phyloP scores from a whole-genome alignment of 129 eudicot genomes.

The Sambucus nigra region DNA sequence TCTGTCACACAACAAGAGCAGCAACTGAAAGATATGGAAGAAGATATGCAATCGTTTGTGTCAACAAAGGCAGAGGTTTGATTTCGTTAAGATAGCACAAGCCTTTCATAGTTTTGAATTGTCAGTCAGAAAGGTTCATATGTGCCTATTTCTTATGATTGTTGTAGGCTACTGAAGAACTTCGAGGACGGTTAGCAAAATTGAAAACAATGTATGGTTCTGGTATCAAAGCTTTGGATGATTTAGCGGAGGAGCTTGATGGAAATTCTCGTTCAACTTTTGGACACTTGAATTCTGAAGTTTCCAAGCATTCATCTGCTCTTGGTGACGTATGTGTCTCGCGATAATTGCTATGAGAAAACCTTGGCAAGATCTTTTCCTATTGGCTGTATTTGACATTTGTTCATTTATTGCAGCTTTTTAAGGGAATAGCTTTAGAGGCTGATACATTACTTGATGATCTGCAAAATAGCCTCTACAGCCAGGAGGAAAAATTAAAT shows the following conservation, averaged over 20 bases:
- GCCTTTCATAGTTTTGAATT: neutral
- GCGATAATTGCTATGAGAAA: neutral
- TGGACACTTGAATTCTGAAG: conserved; percentile 65
- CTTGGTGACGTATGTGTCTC: conserved; percentile 54
- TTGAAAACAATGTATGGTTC: conserved; percentile 70
- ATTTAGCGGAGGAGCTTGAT: conserved; percentile 75
- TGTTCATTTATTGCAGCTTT: conserved; percentile 43
- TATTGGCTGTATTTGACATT: conserved; percentile 10
- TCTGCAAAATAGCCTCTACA: conserved; percentile 67
- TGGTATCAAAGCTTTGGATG: conserved; percentile 74
- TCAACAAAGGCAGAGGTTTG: conserved; percentile 75
- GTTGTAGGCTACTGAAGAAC: conserved; percentile 80
- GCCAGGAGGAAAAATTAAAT: conserved; percentile 63
- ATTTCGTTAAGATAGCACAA: neutral
- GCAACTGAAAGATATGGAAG: conserved; percentile 77
- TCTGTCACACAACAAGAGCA: conserved; percentile 89
- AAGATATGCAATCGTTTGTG: conserved; percentile 91
- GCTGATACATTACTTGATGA: conserved; percentile 70
- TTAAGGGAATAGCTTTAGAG: conserved; percentile 82
- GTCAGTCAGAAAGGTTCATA: neutral
- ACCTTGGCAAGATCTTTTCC: neutral
- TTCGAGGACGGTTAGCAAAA: conserved; percentile 47
- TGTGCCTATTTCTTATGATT: neutral
- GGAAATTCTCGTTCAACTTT: conserved; percentile 69
- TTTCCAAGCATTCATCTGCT: conserved; percentile 76